phyloP scores from a whole-genome alignment of 1,284 basidiomycete species.

The Ustilago loliicola region DNA sequence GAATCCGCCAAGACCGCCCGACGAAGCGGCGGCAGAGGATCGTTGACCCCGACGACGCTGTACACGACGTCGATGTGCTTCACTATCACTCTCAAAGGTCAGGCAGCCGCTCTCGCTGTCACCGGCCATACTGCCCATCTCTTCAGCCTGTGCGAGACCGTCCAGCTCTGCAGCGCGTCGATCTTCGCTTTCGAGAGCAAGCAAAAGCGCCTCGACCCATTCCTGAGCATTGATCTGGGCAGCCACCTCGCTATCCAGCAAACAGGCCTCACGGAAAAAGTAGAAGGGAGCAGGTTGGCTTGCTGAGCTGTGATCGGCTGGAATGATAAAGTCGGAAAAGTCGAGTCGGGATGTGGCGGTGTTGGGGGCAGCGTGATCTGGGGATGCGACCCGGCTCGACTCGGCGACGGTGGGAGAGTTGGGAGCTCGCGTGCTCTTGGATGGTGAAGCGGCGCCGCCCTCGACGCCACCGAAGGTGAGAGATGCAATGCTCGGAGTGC shows the following conservation, averaged over 20 bases:
- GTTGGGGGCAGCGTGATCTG: constrained; percentile 17
- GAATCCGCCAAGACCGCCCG: constrained; percentile 18
- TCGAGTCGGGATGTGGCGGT: constrained; percentile 6
- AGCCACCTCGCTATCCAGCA: constrained; percentile 31
- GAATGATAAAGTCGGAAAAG: constrained; percentile 42
- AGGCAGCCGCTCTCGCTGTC: constrained; percentile 48
- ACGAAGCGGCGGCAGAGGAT: constrained; percentile 6
- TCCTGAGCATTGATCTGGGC: constrained; percentile 36
- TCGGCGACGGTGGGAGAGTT: constrained; percentile 34
- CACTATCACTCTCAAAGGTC: constrained; percentile 52
- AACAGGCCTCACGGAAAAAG: constrained; percentile 46
- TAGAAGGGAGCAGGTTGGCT: constrained; percentile 39
- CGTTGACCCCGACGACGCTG: constrained; percentile 17
- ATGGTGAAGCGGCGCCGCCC: constrained; percentile 28
- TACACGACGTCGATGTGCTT: constrained; percentile 21
- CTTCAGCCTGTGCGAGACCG: constrained; percentile 43
- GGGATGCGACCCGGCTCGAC: constrained; percentile 28
- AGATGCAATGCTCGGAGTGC: constrained; percentile 43
- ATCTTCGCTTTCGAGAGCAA: constrained; percentile 33
- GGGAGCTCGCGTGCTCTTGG: constrained; percentile 24
- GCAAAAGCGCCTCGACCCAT: constrained; percentile 41
- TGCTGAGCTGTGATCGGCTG: constrained; percentile 21
- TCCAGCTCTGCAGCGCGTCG: constrained; percentile 30
- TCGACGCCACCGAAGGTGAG: constrained; percentile 27
- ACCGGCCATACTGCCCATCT: constrained; percentile 51